Conservation (phyloP, 2,329 filamentous ascomycete species). For the Fusarium globosum region DNA sequence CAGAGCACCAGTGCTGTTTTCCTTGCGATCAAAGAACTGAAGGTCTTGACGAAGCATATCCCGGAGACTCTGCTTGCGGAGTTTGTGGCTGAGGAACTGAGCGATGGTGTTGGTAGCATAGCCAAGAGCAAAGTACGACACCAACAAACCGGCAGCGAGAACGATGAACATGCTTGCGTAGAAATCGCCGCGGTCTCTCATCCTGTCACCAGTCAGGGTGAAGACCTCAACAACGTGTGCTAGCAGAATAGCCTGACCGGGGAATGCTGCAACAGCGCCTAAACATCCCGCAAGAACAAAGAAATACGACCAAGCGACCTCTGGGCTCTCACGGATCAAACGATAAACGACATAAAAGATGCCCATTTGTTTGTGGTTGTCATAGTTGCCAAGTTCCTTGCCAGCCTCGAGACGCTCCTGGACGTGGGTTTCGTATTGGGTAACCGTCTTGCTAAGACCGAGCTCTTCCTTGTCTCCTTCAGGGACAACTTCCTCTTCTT, state of each 20-base stretch:
- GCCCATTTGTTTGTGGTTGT: conserved; percentile 48
- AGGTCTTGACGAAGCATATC: conserved; percentile 55
- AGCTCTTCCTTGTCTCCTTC: conserved; percentile 33
- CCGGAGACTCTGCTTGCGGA: conserved; percentile 42
- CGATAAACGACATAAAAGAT: conserved; percentile 47
- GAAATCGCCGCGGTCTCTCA: conserved; percentile 59
- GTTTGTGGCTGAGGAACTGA: conserved; percentile 45
- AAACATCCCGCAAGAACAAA: conserved; percentile 47
- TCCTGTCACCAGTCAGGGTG: conserved; percentile 46
- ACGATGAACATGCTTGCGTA: conserved; percentile 67
- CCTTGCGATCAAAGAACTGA: conserved; percentile 55
- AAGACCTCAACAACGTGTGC: conserved; percentile 57
- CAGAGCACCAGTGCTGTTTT: conserved; percentile 54
- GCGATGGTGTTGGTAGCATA: conserved; percentile 49
- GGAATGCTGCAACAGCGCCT: conserved; percentile 52
- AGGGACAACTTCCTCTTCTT: conserved; percentile 38
- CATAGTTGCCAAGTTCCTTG: conserved; percentile 53
- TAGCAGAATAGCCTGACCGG: conserved; percentile 58
- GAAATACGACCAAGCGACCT: conserved; percentile 51
- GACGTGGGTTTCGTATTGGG: conserved; percentile 46
- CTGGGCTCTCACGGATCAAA: conserved; percentile 53
- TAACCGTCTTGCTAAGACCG: conserved; percentile 46
- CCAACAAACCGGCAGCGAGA: conserved; percentile 56
- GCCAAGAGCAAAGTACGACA: conserved; percentile 57
- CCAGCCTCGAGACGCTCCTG: conserved; percentile 48